phyloP scores from a whole-genome alignment of 164 flowering plant genomes.

The Annona squamosa region DNA sequence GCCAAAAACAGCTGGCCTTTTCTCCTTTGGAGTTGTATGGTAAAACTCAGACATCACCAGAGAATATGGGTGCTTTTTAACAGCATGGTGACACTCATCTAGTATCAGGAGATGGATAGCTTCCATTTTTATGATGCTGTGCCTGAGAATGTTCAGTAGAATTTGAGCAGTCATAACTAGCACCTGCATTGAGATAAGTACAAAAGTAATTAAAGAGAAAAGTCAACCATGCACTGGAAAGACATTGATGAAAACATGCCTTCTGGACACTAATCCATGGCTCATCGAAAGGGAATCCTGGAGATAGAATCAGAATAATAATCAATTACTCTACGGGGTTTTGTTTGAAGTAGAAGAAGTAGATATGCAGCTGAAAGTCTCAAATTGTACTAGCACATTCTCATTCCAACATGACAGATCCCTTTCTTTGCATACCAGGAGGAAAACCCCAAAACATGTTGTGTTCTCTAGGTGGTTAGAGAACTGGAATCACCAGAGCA shows the following conservation, averaged over 20 bases:
- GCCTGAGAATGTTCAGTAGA: slow-evolving; percentile 88
- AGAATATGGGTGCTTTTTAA: slow-evolving; percentile 98
- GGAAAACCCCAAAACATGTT: too few species aligned
- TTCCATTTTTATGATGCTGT: slow-evolving; percentile 96
- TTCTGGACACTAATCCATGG: background rate
- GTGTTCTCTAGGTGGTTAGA: too few species aligned
- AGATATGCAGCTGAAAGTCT: background rate
- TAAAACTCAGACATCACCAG: slow-evolving; percentile 98
- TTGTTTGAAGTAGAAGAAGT: background rate
- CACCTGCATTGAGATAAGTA: slow-evolving; percentile 48
- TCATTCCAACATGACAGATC: background rate
- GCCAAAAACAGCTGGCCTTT: slow-evolving; percentile 93
- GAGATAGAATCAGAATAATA: background rate
- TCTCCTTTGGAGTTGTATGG: slow-evolving; percentile 87
- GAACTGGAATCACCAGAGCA: too few species aligned
- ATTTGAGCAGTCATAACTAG: slow-evolving; percentile 99
- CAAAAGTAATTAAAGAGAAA: background rate
- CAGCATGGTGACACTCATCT: slow-evolving; percentile 99
- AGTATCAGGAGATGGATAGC: slow-evolving; percentile 80
- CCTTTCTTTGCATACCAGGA: background rate
- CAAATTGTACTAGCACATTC: background rate
- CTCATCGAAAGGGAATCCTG: background rate
- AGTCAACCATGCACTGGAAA: background rate
- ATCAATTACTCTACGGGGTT: background rate
- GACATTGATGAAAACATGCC: background rate